Conservation (phyloP, 495 filamentous ascomycete genomes). For the Neurospora cerealis region DNA sequence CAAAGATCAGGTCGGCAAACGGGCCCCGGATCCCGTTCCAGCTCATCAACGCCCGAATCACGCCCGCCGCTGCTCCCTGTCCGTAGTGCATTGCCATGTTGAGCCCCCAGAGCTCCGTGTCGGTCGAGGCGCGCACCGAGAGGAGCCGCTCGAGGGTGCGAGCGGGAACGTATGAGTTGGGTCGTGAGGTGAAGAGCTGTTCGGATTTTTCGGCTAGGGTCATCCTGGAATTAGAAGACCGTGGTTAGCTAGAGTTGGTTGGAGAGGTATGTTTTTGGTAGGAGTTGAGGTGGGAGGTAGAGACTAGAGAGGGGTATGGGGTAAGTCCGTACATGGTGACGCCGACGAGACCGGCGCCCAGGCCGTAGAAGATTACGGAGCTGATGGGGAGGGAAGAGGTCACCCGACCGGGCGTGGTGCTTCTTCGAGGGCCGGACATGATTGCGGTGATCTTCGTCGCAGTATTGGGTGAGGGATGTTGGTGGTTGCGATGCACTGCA, state of each 20-base stretch:
- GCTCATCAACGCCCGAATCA: conserved; percentile 14
- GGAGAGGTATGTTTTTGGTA: neutral
- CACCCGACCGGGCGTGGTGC: neutral
- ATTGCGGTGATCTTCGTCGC: neutral
- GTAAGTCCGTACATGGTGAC: conserved; percentile 3
- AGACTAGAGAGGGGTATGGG: no score
- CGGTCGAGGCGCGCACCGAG: neutral
- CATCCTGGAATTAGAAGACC: neutral
- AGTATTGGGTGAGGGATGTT: neutral
- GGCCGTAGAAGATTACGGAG: conserved; percentile 2
- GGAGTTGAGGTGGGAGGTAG: neutral
- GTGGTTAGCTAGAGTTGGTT: neutral
- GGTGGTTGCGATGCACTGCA: neutral
- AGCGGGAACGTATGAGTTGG: conserved; percentile 8
- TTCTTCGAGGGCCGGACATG: neutral
- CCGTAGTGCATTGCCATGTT: conserved; percentile 20
- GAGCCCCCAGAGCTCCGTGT: conserved; percentile 2
- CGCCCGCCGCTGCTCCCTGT: conserved; percentile 8
- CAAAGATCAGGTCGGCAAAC: conserved; percentile 23
- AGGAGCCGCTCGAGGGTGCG: conserved; percentile 6
- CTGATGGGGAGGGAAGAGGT: neutral
- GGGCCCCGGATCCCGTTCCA: conserved; percentile 23
- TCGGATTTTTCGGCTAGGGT: conserved; percentile 5
- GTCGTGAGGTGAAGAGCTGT: conserved; percentile 5
- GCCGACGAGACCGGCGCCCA: conserved; percentile 5